Base-by-base conservation (phyloP, 2,329 filamentous ascomycete species). In the Beauveria bassiana region DNA sequence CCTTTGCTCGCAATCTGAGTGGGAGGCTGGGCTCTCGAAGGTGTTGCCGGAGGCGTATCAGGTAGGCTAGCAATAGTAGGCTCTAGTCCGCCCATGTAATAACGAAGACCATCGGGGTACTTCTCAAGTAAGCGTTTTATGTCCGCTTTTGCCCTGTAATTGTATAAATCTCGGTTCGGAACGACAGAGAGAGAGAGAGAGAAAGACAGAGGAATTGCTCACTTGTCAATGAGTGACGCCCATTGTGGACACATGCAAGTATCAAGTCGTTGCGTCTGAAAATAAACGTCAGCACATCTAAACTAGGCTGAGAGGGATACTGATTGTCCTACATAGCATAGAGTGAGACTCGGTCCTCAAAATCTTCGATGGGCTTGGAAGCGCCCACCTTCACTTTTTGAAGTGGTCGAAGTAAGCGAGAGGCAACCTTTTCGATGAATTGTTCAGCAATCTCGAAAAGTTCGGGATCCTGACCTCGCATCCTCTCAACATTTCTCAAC, bases 381-480 rank as follows among this genome's bases (percentile, higher is more conserved):
- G 57, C 57, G 9, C 46, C 46, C 14, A 59, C 22, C 5, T 52
- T 47, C 7, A n/a, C 22, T 24, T 50, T 72, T 61, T 79, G 73
- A 1, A 80, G 68, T 1, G 75, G 73, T 3, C 75, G 62, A 3
- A 80, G 67, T 0, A 80, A 67, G 20, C 77, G 68, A 0, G 77
- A 76, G n/a, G 80, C 74, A 1, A 80, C 77, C 50, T 68, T 75
- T 18, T 72, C 67, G 7, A 78, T 72, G 16, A 77, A 60, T 0
- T 61, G 61, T 16, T 65, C 57, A 2, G 64, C 61, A 0, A 75
- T 63, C 1, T 63, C 62, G 38, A 75, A 66, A 12, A 75, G 42
- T 66, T 70, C 68, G 5, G 65, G 59, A 50, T 69, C 63, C 0
- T 66, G 47, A 18, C 71, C 70, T 18, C 69, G 67, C 3, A 62